Conservation (phyloP, 75 land plant genomes). For the Pseudotsuga menziesii region DNA sequence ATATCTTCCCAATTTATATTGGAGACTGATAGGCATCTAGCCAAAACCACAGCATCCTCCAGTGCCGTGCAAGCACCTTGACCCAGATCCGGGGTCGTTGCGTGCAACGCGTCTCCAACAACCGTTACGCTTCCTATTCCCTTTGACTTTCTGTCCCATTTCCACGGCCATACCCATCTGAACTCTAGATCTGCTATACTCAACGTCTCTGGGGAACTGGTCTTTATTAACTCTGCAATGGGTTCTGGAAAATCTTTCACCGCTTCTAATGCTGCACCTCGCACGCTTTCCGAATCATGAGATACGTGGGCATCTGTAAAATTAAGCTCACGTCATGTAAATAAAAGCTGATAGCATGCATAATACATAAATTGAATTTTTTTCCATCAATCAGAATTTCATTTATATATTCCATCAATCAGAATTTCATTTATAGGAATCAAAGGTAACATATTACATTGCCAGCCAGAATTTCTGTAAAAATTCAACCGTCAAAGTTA, state of each 20-base stretch:
- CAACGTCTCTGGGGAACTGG: conserved; percentile 13
- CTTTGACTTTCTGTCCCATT: neutral
- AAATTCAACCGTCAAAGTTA: no score
- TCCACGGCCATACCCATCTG: conserved; percentile 35
- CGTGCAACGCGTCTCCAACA: conserved; percentile 58
- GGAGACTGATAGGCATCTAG: conserved; percentile 38
- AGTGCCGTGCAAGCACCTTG: conserved; percentile 39
- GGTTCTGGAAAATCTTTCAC: conserved; percentile 13
- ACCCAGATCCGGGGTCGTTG: conserved; percentile 39
- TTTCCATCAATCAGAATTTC: no score
- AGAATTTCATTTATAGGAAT: no score
- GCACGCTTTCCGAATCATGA: neutral
- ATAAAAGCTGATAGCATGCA: no score
- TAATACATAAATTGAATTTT: no score
- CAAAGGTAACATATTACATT: no score
- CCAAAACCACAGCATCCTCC: conserved; percentile 52
- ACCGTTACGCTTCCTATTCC: conserved; percentile 28
- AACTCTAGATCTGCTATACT: conserved; percentile 21
- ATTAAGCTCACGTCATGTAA: neutral
- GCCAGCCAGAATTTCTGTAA: no score
- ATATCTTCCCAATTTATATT: neutral
- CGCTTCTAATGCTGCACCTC: neutral
- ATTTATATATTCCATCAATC: no score
- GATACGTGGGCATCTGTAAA: neutral
- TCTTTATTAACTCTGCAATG: conserved; percentile 5